These are phyloP conservation scores for Diaporthe destruens DNA, from an alignment of 2,329 filamentous ascomycete genomes.

Conservation along the genomic window DNA sequence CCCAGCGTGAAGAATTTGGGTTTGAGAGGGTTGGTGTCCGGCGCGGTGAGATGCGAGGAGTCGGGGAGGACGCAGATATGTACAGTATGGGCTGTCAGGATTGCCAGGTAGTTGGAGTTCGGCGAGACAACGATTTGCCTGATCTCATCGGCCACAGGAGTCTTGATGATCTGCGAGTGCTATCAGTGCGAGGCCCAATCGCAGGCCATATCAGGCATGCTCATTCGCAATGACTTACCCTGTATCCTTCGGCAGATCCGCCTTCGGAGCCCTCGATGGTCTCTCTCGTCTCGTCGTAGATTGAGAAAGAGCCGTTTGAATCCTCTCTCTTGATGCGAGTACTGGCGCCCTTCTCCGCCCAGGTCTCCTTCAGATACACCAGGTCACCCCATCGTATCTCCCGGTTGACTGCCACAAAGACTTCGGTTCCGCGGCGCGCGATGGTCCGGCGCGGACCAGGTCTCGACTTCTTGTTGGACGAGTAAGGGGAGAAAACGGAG, in stretches of 20 bases:
- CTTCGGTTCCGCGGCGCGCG: conserved; percentile 84
- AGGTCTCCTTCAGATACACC: conserved; percentile 78
- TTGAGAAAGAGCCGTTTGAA: conserved; percentile 55
- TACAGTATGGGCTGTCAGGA: conserved; percentile 88
- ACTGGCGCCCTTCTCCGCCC: conserved; percentile 55
- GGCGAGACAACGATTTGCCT: conserved; percentile 88
- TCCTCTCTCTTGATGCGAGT: conserved; percentile 63
- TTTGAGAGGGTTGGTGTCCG: conserved; percentile 77
- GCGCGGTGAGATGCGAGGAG: conserved; percentile 77
- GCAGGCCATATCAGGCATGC: not conserved
- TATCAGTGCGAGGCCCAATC: conserved; percentile 30
- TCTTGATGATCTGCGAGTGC: conserved; percentile 74
- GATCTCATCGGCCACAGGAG: conserved; percentile 84
- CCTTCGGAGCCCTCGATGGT: conserved; percentile 45
- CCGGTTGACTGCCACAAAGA: conserved; percentile 89
- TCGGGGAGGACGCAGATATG: conserved; percentile 91
- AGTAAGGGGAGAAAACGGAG: conserved; percentile 52
- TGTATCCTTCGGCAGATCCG: conserved; percentile 56
- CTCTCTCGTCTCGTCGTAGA: conserved; percentile 46
- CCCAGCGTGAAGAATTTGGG: conserved; percentile 92
- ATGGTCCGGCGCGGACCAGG: conserved; percentile 74
- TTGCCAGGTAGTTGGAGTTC: conserved; percentile 82
- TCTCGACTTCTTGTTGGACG: conserved; percentile 57
- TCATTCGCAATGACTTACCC: conserved; percentile 54
- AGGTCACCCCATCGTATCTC: conserved; percentile 95